Evolutionary conservation across 495 filamentous ascomycete species (phyloP), one percentile per base, ranked within the genome.

Genomic region (Xylaria nigripes): DNA sequence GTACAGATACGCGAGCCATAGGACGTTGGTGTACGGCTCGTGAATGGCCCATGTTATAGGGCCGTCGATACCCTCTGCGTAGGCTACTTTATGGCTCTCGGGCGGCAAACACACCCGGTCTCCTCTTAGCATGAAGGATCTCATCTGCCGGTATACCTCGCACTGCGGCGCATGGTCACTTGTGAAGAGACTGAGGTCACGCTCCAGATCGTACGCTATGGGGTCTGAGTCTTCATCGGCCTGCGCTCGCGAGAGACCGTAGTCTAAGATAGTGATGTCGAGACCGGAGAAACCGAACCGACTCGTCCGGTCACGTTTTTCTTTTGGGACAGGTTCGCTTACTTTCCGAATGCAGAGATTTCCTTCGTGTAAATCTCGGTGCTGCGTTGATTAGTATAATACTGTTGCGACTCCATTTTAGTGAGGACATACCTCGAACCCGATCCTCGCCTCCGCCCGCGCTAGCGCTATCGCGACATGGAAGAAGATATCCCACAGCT

Each of bases 401-500:
- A 36, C 32, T 12, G 32, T 36, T 13, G 32, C 32, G 13, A 6
- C 4, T 5, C 27, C 4, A 36, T 15, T 43, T n/a, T 5, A 9
- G 13, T 40, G 13, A 38, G 12, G n/a, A 54, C 70, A 52, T 60
- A 84, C 82, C 74, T 95, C 90, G 56, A 96, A 96, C 54, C 78
- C 66, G 21, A 82, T 77, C 48, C 78, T 73, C 43, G 81, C 79
- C 60, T 96, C 90, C 2, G 85, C 89, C 41, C 86, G 80, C 9
- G 85, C 85, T 21, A 95, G 71, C 12, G 89, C 82, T 58, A 90
- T 81, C 2, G 85, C 82, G 16, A 89, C 82, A 21, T 84, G 82
- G 75, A 91, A 83, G 68, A 95, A 90, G 2, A 96, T 81, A 66
- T 96, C 90, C 78, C 89, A 94, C 1, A 89, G 70, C 51, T 87